Evolutionary conservation across 495 filamentous ascomycete genomes (phyloP).

Genomic region (Penicillium silybi): DNA sequence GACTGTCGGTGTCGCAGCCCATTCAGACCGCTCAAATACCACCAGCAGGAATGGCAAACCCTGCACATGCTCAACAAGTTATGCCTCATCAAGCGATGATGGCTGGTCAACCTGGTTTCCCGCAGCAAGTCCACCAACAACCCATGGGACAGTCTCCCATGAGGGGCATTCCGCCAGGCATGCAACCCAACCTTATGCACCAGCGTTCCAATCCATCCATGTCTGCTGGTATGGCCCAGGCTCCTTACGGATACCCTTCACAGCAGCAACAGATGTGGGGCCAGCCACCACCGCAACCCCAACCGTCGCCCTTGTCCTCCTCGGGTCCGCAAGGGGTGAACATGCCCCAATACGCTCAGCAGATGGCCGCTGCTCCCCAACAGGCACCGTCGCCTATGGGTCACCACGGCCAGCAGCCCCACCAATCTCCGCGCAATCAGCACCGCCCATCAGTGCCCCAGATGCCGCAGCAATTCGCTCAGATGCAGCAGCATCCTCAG

Average conservation of each 20-base stretch:
- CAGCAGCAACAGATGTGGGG: conserved; percentile 51
- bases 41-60: conserved; percentile 35
- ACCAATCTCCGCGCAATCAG: conserved; percentile 49
- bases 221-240: conserved; percentile 34
- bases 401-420: conserved; percentile 39
- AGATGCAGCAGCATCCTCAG: conserved; percentile 51
- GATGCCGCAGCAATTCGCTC: conserved; percentile 40
- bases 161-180: conserved; percentile 36
- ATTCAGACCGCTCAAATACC: conserved; percentile 42
- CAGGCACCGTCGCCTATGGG: conserved; percentile 42
- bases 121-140: conserved; percentile 37
- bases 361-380: conserved; percentile 35
- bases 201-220: conserved; percentile 42
- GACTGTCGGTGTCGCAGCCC: conserved; percentile 44
- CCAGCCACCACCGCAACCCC: conserved; percentile 52
- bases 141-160: conserved; percentile 43
- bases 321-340: conserved; percentile 37
- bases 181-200: conserved; percentile 46
- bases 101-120: conserved; percentile 31
- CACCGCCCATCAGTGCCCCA: conserved; percentile 38
- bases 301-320: conserved; percentile 44
- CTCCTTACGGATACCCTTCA: conserved; percentile 45
- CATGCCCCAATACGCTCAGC: conserved; percentile 44
- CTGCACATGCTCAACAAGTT: conserved; percentile 36
- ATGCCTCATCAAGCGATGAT: conserved; percentile 42